Evolutionary conservation across 257 asterid species (phyloP).

Genomic region (Handroanthus guayacan): DNA sequence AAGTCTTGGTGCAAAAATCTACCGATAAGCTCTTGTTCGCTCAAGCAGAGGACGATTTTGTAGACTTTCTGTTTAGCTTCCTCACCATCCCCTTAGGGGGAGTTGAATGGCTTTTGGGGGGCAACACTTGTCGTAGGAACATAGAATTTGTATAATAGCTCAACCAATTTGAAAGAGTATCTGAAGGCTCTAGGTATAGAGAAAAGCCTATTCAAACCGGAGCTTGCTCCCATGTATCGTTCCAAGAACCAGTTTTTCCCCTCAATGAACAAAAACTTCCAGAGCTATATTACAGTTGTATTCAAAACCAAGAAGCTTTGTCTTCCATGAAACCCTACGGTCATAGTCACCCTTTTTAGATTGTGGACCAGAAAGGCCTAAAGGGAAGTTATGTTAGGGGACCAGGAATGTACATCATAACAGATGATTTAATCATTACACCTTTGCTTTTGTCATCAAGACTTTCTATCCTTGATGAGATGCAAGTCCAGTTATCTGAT

Average conservation of each 20-base stretch:
- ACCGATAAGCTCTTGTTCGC: slow-evolving; percentile 32
- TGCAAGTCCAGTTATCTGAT: slow-evolving; percentile 18
- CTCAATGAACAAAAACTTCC: background rate
- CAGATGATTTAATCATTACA: slow-evolving; percentile 37
- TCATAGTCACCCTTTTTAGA: background rate
- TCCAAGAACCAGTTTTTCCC: background rate
- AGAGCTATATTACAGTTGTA: background rate
- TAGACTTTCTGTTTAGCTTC: slow-evolving; percentile 31
- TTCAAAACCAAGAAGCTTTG: no score
- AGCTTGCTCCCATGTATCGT: slow-evolving; percentile 14
- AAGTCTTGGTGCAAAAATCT: slow-evolving; percentile 31
- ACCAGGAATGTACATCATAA: slow-evolving; percentile 17
- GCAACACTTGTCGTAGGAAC: slow-evolving; percentile 4
- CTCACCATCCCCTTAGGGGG: slow-evolving; percentile 33
- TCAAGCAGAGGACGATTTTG: slow-evolving; percentile 8
- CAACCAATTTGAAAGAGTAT: slow-evolving; percentile 2
- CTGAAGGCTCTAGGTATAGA: background rate
- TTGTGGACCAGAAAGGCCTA: slow-evolving; percentile 21
- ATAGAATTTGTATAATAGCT: slow-evolving; percentile 27
- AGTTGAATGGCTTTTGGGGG: background rate
- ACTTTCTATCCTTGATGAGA: background rate
- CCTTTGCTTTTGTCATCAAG: slow-evolving; percentile 2
- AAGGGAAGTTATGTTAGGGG: slow-evolving; percentile 26
- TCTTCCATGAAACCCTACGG: no score
- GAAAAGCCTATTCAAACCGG: background rate